These are phyloP conservation scores for Elymus sibiricus DNA, from an alignment of 176 grass and related monocot species.

Conservation along the genomic window DNA sequence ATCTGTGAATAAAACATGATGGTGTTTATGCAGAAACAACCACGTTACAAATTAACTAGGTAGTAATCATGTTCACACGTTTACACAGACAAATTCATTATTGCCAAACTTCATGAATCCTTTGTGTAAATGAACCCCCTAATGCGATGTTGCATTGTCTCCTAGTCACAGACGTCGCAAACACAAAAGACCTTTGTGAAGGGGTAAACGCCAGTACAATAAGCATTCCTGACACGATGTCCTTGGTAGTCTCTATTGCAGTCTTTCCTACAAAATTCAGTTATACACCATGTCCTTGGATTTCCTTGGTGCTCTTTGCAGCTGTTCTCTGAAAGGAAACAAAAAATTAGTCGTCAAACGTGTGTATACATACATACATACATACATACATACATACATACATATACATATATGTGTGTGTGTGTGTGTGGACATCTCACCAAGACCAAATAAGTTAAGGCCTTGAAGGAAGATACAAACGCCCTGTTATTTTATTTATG, in stretches of 20 bases:
- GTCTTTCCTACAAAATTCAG: too few relatives aligned
- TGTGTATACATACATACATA: not conserved
- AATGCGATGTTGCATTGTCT: not conserved
- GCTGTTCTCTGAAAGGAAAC: not conserved
- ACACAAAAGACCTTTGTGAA: too few relatives aligned
- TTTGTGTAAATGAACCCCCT: not conserved
- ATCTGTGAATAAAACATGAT: not conserved
- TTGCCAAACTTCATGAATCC: not conserved
- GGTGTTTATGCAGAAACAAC: not conserved
- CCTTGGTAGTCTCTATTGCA: too few relatives aligned
- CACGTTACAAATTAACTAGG: not conserved
- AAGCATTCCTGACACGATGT: too few relatives aligned
- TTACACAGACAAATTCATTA: not conserved
- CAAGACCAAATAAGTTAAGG: too few relatives aligned
- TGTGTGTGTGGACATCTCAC: too few relatives aligned
- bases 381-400: not conserved
- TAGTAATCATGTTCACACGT: not conserved
- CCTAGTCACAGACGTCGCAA: not conserved
- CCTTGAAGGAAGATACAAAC: not conserved
- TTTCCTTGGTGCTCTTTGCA: not conserved
- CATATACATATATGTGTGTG: not conserved
- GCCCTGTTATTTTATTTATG: not conserved
- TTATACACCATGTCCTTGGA: too few relatives aligned
- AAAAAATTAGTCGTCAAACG: not conserved
- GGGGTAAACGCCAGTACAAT: too few relatives aligned